Base-by-base conservation (phyloP, 495 filamentous ascomycete genomes). In the Penicillium mononematosum region DNA sequence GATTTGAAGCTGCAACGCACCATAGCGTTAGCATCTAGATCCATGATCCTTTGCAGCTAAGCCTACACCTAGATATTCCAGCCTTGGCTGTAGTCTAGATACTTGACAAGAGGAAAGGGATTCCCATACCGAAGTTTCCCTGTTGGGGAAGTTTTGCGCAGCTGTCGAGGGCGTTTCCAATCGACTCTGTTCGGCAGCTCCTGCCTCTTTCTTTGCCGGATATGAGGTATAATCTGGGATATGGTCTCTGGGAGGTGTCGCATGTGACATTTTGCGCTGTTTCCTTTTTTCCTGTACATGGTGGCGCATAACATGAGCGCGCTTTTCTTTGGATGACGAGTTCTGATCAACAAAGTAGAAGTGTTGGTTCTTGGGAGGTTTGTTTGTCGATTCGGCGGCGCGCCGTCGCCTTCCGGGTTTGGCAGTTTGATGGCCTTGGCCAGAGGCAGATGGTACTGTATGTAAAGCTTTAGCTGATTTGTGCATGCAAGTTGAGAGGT, bases 261-360 rank as follows among this genome's bases (percentile, higher is more conserved):
- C 61, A 45, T 56, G 58, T 1, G 65, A 66, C 44, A 60, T 49
- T 56, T 70, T 73, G 45, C 66, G 72, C 52, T 75, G 73, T 48
- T 65, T 75, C 17, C 67, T 62, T 58, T 77, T 79, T 56, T 76
- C 69, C 55, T 77, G 75, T 27, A 77, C 74, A 64, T 79, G 76
- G 44, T 79, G 73, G n/a, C 75, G 72, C 76, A 79, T 79, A 12
- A 79, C 76, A 68, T 79, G 76, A 16, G 76, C 73, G 48, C 76
- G 70, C 50, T 77, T 77, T 53, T 77, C 76, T 25, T 75, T 70
- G 10, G 76, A 76, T 4, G 75, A 76, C 0, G 75, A 76, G 53
- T 68, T 71, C 6, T 70, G 67, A 45, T 79, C 71, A 50, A 79
- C 76, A 59, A 79, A 79, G 46, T 75, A 79, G 48, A 77, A 79